Percentiles rank a stretch among this genome's conserved stretches.
Conservation (phyloP, 768 basidiomycete genomes). For the Hemileccinum impolitum region DNA sequence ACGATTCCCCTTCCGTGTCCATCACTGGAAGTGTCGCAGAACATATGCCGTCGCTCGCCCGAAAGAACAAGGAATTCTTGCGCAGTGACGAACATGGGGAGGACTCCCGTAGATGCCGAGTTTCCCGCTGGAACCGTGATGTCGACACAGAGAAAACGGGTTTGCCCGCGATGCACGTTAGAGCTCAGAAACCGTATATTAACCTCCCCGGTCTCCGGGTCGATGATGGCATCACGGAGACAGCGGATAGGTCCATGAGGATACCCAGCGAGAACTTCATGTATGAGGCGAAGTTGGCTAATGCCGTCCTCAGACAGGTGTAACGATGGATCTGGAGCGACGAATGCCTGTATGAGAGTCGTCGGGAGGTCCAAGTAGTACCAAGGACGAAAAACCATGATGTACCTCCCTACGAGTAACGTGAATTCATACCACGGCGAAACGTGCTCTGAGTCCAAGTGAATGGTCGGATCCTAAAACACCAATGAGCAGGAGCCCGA, state of each 20-base stretch:
- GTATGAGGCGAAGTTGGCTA: slow-evolving; percentile 16
- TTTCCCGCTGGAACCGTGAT: slow-evolving; percentile 9
- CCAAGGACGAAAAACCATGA: slow-evolving; percentile 17
- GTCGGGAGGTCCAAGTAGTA: not conserved
- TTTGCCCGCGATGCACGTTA: not conserved
- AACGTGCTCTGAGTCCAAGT: not conserved
- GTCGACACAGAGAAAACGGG: slow-evolving; percentile 14
- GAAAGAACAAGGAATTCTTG: slow-evolving; percentile 19
- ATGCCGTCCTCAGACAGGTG: not conserved
- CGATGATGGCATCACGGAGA: slow-evolving; percentile 14
- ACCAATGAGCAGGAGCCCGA: not conserved
- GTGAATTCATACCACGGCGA: slow-evolving; percentile 12
- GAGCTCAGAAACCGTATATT: slow-evolving; percentile 12
- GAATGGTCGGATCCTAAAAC: slow-evolving; percentile 4
- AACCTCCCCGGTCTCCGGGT: slow-evolving; percentile 11
- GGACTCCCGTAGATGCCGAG: not conserved
- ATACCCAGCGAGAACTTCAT: slow-evolving; percentile 11
- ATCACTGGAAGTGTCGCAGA: slow-evolving; percentile 11
- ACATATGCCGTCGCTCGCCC: slow-evolving; percentile 1
- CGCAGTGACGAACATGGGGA: slow-evolving; percentile 10
- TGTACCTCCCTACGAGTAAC: slow-evolving; percentile 8
- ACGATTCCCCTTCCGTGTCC: slow-evolving; percentile 16
- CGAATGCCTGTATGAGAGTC: slow-evolving; percentile 20
- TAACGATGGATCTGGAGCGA: slow-evolving; percentile 2
- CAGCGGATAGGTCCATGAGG: slow-evolving; percentile 5